Percentiles rank a stretch among this genome's conserved stretches.
Evolutionary conservation across 2,329 filamentous ascomycete genomes (phyloP).

Genomic region (Thermothelomyces thermophilus): DNA sequence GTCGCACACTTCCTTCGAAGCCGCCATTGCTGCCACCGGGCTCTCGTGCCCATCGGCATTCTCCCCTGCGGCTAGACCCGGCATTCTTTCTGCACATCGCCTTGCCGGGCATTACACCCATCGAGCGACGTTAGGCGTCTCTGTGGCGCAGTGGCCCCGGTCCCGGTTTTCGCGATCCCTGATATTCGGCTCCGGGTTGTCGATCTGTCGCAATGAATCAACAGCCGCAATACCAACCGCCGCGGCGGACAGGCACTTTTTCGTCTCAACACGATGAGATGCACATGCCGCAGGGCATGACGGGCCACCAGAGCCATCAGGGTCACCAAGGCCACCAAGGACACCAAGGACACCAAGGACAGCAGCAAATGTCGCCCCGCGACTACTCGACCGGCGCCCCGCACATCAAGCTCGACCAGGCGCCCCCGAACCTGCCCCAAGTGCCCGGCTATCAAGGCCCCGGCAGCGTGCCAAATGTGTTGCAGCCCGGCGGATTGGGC

Average conservation of each 20-base stretch:
- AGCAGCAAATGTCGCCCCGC: constrained; percentile 41
- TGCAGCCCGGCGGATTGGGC: constrained; percentile 48
- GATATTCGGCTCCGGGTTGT: background rate
- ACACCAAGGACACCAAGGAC: constrained; percentile 33
- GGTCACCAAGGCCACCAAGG: constrained; percentile 37
- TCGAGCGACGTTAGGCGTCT: background rate
- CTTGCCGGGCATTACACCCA: background rate
- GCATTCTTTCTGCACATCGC: background rate
- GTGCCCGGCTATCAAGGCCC: constrained; percentile 31
- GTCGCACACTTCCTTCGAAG: background rate
- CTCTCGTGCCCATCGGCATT: constrained; percentile 16
- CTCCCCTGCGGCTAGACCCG: constrained; percentile 5
- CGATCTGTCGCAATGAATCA: constrained; percentile 7
- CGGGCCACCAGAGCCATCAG: constrained; percentile 33
- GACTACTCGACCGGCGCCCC: constrained; percentile 36
- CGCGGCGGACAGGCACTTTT: constrained; percentile 36
- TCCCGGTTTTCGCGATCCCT: background rate
- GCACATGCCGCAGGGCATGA: constrained; percentile 45
- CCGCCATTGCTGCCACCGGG: constrained; percentile 7
- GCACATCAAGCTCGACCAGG: constrained; percentile 47
- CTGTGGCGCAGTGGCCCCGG: background rate
- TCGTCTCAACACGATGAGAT: constrained; percentile 45
- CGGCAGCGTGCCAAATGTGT: constrained; percentile 49
- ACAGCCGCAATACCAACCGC: constrained; percentile 30
- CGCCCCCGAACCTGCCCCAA: constrained; percentile 34